phyloP scores from a whole-genome alignment of 2,329 filamentous ascomycete species.

The Atkinsonella texensis region DNA sequence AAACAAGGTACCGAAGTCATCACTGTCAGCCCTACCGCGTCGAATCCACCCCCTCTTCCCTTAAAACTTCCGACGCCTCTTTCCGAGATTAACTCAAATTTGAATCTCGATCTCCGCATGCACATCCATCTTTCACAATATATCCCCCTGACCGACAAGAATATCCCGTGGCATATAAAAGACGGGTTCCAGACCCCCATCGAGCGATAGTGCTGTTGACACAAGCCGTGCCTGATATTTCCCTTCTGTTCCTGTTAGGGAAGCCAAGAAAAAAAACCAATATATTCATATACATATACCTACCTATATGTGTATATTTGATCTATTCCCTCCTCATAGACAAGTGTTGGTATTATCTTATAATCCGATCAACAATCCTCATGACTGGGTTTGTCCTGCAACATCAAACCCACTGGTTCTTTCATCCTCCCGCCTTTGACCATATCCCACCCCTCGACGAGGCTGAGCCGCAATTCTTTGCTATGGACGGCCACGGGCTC shows the following conservation, averaged over 20 bases:
- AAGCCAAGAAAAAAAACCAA: no score
- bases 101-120: not conserved
- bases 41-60: not conserved
- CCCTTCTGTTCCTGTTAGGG: no score
- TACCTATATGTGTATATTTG: not conserved
- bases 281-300: no score
- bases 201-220: not conserved
- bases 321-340: not conserved
- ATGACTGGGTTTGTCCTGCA: not conserved
- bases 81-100: not conserved
- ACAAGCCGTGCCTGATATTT: not conserved
- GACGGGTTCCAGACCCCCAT: not conserved
- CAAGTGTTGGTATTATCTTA: not conserved
- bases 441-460: not conserved
- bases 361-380: not conserved
- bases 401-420: not conserved
- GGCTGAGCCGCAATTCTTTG: not conserved
- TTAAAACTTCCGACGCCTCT: not conserved
- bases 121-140: not conserved
- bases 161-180: not conserved
- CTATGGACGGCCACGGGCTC: not conserved
- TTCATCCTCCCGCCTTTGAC: not conserved
- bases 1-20: not conserved
- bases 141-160: no score
- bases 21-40: conserved; percentile 5